A percentile compares a stretch with the other conserved stretches of the same genome.
These are phyloP conservation scores for Nitzschia palea DNA, from an alignment of 108 stramenopile species.

Conservation along the genomic window DNA sequence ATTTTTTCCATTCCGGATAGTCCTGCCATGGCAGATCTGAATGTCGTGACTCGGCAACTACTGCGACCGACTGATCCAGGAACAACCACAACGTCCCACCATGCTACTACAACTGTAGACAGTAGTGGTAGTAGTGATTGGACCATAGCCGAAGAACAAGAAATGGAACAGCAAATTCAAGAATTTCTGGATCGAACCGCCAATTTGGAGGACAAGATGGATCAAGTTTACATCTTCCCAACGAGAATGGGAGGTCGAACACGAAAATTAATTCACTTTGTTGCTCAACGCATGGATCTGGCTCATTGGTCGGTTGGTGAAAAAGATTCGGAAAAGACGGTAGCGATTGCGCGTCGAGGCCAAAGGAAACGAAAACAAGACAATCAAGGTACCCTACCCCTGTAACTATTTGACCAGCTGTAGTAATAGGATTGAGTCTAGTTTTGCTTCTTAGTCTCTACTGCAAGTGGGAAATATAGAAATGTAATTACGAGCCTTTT, in stretches of 20 bases:
- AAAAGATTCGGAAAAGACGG: constrained; percentile 61
- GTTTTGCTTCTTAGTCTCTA: neutral
- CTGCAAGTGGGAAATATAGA: too few species aligned
- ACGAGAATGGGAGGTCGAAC: constrained; percentile 56
- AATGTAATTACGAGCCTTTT: too few species aligned
- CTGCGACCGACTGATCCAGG: constrained; percentile 5
- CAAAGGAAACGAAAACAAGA: neutral
- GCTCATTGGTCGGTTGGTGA: constrained; percentile 66
- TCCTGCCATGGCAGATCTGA: constrained; percentile 45
- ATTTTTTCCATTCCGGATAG: constrained; percentile 19
- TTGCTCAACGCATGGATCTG: constrained; percentile 54
- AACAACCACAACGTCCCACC: neutral
- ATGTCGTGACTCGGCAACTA: constrained; percentile 42
- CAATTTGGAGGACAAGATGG: neutral
- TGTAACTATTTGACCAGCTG: neutral
- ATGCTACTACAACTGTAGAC: neutral
- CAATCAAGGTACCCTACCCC: too few species aligned
- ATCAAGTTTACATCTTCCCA: constrained; percentile 24
- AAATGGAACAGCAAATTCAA: constrained; percentile 37
- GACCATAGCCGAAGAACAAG: constrained; percentile 53
- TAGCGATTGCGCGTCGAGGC: constrained; percentile 44
- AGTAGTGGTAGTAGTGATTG: constrained; percentile 34
- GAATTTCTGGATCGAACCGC: constrained; percentile 33
- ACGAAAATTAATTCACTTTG: constrained; percentile 68
- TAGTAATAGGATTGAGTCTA: neutral